These are phyloP conservation scores for Trypanosoma boissoni DNA, from an alignment of 208 protist species.

Conservation along the genomic window DNA sequence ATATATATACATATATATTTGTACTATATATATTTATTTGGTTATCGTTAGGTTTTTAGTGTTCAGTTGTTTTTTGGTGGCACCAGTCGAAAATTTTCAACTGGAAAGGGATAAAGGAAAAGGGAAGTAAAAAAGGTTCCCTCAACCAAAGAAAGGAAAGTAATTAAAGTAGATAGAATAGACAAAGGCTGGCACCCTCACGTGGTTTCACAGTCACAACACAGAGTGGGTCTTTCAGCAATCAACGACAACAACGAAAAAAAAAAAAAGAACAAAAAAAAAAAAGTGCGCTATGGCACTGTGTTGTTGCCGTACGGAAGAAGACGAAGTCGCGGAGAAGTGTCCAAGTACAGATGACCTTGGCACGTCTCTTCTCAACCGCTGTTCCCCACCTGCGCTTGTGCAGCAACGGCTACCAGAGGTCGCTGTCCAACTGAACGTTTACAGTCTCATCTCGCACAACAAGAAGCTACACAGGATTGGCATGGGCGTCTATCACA, in stretches of 20 bases:
- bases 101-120: conserved; percentile 5
- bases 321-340: conserved; percentile 31
- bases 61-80: too few relatives aligned
- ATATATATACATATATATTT: background rate
- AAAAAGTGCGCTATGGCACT: conserved; percentile 31
- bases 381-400: conserved; percentile 39
- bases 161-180: too few relatives aligned
- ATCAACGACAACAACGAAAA: too few relatives aligned
- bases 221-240: too few relatives aligned
- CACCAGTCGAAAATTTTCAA: too few relatives aligned
- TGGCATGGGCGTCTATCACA: conserved; percentile 87
- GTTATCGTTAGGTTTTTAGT: conserved; percentile 8
- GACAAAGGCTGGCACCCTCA: too few relatives aligned
- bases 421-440: conserved; percentile 69
- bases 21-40: conserved; percentile 1
- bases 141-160: too few relatives aligned
- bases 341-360: conserved; percentile 22
- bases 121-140: background rate
- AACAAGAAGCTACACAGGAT: conserved; percentile 67
- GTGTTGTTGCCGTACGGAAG: conserved; percentile 46
- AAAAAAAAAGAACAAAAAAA: conserved; percentile 5
- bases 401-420: conserved; percentile 25
- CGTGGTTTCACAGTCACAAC: too few relatives aligned
- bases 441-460: conserved; percentile 72
- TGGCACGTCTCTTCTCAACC: conserved; percentile 29